Evolutionary conservation across 2,329 filamentous ascomycete species (phyloP).

Genomic region (Aspergillus candidus): DNA sequence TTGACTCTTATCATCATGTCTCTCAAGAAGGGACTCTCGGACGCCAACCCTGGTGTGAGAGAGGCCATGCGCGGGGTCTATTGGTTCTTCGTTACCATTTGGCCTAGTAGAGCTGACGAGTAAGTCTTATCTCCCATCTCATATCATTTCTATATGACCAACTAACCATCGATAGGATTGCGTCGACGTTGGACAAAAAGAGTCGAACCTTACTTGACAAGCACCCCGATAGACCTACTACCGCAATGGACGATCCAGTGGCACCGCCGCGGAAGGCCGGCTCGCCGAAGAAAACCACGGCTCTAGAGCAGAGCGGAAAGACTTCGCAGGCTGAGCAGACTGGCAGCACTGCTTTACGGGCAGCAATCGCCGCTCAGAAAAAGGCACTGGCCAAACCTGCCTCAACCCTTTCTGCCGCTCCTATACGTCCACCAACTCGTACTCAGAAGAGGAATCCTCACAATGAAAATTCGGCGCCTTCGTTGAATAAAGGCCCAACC

Average conservation of each 20-base stretch:
- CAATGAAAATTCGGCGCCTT: too few relatives aligned
- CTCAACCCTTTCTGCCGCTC: constrained; percentile 45
- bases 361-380: constrained; percentile 79
- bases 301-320: constrained; percentile 14
- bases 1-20: constrained; percentile 80
- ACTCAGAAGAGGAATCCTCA: too few relatives aligned
- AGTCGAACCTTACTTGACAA: constrained; percentile 76
- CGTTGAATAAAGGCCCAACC: too few relatives aligned
- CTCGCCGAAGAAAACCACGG: not conserved
- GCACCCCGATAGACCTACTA: constrained; percentile 65
- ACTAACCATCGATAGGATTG: constrained; percentile 53
- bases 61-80: constrained; percentile 80
- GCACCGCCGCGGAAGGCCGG: too few relatives aligned
- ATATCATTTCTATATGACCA: constrained; percentile 8
- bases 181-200: constrained; percentile 69
- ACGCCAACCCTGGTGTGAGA: constrained; percentile 84
- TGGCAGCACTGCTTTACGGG: constrained; percentile 58
- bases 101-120: constrained; percentile 70
- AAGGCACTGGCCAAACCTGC: constrained; percentile 44
- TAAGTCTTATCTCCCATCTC: constrained; percentile 41
- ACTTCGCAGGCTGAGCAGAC: constrained; percentile 5
- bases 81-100: constrained; percentile 74
- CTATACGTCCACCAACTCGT: constrained; percentile 28
- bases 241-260: not conserved
- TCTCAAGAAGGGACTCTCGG: constrained; percentile 79